Evolutionary conservation across 768 basidiomycete genomes (phyloP).

Genomic region (Boletus coccyginus): DNA sequence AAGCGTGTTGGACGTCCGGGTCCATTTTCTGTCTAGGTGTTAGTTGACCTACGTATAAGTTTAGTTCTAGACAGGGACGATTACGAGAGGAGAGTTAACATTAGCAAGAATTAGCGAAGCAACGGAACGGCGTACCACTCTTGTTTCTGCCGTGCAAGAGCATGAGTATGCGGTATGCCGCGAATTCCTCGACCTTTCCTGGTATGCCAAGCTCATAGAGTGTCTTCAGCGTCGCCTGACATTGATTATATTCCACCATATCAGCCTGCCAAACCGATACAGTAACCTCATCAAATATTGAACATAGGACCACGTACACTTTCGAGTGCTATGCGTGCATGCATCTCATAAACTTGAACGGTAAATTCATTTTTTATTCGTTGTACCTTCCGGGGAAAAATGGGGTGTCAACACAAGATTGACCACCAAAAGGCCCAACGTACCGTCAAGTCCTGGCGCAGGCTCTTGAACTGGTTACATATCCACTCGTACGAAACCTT

Average conservation of each 20-base stretch:
- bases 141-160: constrained; percentile 90
- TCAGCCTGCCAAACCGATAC: constrained; percentile 60
- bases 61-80: constrained; percentile 64
- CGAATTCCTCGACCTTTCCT: constrained; percentile 93
- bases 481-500: constrained; percentile 82
- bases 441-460: constrained; percentile 96
- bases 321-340: constrained; percentile 95
- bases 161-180: constrained; percentile 97
- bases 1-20: constrained; percentile 80
- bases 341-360: constrained; percentile 95
- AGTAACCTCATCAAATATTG: constrained; percentile 9
- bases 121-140: constrained; percentile 62
- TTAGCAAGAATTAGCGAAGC: background rate
- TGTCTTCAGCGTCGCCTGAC: constrained; percentile 84
- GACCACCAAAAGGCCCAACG: constrained; percentile 31
- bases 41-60: constrained; percentile 96
- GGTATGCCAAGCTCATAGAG: constrained; percentile 93
- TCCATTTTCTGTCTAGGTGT: constrained; percentile 86
- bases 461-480: constrained; percentile 96
- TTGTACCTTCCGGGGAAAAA: constrained; percentile 67
- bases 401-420: constrained; percentile 3
- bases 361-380: constrained; percentile 99
- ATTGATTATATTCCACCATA: constrained; percentile 99
- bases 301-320: constrained; percentile 49
- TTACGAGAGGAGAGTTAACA: background rate